These are phyloP conservation scores for Astrothelium subdiscretum DNA, from an alignment of 495 filamentous ascomycete genomes.

Conservation along the genomic window DNA sequence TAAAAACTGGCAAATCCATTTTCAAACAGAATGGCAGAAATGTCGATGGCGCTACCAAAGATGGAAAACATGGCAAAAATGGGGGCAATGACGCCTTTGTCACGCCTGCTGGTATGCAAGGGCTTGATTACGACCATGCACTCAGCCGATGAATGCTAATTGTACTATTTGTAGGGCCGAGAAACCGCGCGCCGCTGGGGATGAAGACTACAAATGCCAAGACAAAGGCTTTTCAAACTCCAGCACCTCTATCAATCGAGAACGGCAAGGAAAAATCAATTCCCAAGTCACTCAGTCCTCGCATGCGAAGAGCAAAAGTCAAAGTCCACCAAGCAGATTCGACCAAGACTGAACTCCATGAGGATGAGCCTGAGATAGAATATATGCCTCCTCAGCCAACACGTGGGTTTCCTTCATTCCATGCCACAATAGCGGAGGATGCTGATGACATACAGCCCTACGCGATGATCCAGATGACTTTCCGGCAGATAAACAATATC, in stretches of 20 bases:
- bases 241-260: constrained; percentile 36
- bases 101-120: constrained; percentile 66
- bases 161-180: constrained; percentile 38
- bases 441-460: constrained; percentile 43
- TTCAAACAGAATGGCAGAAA: constrained; percentile 50
- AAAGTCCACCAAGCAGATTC: constrained; percentile 34
- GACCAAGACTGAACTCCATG: constrained; percentile 31
- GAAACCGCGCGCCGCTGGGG: constrained; percentile 70
- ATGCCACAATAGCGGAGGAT: neutral
- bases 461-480: constrained; percentile 69
- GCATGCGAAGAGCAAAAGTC: constrained; percentile 35
- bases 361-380: constrained; percentile 64
- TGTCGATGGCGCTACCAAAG: constrained; percentile 51
- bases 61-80: constrained; percentile 45
- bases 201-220: constrained; percentile 95
- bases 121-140: neutral
- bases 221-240: constrained; percentile 56
- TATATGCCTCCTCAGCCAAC: constrained; percentile 60
- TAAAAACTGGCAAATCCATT: constrained; percentile 49
- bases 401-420: constrained; percentile 26
- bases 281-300: constrained; percentile 37
- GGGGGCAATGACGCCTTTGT: constrained; percentile 49
- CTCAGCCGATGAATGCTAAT: constrained; percentile 4
- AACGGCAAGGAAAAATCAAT: constrained; percentile 35
- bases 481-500: constrained; percentile 34